These are phyloP conservation scores for Micromonas commoda DNA, from an alignment of 139 green algal species.

Conservation along the genomic window DNA sequence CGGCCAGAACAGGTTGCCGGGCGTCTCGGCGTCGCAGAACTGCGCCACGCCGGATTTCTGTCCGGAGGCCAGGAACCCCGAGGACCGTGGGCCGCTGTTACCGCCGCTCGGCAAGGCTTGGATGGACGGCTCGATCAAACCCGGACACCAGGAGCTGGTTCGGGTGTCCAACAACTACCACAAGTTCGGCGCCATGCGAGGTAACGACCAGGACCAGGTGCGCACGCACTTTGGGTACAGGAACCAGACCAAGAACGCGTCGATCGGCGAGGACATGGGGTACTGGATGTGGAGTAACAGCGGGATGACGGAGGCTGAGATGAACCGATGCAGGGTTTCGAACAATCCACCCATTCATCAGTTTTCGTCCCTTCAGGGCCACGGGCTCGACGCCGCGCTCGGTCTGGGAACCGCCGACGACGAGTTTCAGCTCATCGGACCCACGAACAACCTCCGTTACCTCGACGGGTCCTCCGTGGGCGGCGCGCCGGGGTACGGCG, in stretches of 20 bases:
- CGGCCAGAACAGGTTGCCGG: neutral
- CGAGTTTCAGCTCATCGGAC: neutral
- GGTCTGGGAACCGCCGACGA: constrained; percentile 13
- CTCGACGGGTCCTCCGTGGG: neutral
- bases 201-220: no score
- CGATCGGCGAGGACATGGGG: neutral
- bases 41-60: no score
- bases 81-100: constrained; percentile 21
- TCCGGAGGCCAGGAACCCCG: neutral
- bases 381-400: constrained; percentile 1
- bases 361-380: constrained; percentile 1
- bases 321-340: constrained; percentile 14
- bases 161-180: constrained; percentile 30
- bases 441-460: neutral
- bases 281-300: constrained; percentile 27
- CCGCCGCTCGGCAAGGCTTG: neutral
- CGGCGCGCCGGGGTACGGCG: neutral
- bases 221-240: constrained; percentile 17
- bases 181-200: constrained; percentile 11
- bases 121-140: constrained; percentile 30
- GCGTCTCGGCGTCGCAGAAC: neutral
- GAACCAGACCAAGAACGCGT: neutral
- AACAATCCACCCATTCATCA: constrained; percentile 19
- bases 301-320: neutral
- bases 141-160: constrained; percentile 22